phyloP scores from a whole-genome alignment of 208 protist genomes.

The Lotmaria passim region DNA sequence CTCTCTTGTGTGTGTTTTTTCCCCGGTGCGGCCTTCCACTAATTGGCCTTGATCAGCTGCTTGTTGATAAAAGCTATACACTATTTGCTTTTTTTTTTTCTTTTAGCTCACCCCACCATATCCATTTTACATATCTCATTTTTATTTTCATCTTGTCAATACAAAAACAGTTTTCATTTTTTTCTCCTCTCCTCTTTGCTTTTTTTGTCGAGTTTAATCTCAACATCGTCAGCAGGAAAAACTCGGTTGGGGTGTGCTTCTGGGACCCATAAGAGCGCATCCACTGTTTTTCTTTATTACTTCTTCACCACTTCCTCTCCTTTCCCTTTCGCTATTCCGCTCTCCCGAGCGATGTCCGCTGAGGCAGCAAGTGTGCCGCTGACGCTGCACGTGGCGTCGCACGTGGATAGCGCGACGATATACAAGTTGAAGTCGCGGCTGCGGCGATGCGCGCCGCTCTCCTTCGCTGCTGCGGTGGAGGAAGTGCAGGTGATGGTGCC shows the following conservation, averaged over 20 bases:
- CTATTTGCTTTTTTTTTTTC: neutral
- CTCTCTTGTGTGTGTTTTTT: too few relatives aligned
- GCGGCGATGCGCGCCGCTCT: slow-evolving; percentile 29
- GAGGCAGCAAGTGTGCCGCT: slow-evolving; percentile 1
- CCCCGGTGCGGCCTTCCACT: too few relatives aligned
- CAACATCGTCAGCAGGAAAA: too few relatives aligned
- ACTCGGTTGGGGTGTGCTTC: too few relatives aligned
- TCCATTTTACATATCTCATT: too few relatives aligned
- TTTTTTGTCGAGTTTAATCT: too few relatives aligned
- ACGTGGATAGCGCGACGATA: slow-evolving; percentile 31
- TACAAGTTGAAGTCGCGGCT: slow-evolving; percentile 37
- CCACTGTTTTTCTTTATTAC: slow-evolving; percentile 2
- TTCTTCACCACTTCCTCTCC: neutral
- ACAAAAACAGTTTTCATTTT: too few relatives aligned
- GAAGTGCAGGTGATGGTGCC: slow-evolving; percentile 41
- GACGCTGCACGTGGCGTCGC: slow-evolving; percentile 35
- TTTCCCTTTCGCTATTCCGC: neutral
- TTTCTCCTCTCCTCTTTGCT: too few relatives aligned
- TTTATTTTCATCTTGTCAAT: too few relatives aligned
- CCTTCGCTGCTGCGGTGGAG: slow-evolving; percentile 22
- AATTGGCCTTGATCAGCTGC: too few relatives aligned
- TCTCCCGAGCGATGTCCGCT: slow-evolving; percentile 6
- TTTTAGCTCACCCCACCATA: neutral
- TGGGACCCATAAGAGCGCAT: too few relatives aligned
- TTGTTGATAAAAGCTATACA: too few relatives aligned